A percentile compares a stretch with the other conserved stretches of the same genome.
These are phyloP conservation scores for Epichloe festucae DNA, from an alignment of 2,329 filamentous ascomycete species.

Conservation along the genomic window DNA sequence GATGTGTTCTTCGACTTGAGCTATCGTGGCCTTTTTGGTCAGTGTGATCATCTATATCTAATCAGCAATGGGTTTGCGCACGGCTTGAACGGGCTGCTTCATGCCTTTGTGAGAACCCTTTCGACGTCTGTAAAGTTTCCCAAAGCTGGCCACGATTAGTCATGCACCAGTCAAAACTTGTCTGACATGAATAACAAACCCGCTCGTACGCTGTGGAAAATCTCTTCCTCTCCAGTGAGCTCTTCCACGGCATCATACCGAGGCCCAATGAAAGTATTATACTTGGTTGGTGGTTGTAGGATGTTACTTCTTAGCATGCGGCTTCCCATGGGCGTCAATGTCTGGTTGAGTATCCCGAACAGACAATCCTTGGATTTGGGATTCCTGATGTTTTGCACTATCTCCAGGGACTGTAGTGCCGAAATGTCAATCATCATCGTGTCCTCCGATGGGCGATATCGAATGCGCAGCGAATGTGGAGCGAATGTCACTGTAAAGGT, in stretches of 20 bases:
- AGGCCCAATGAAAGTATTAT: slow-evolving; percentile 49
- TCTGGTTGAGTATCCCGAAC: slow-evolving; percentile 76
- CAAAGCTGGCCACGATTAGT: slow-evolving; percentile 36
- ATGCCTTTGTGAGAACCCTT: slow-evolving; percentile 60
- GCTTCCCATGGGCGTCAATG: slow-evolving; percentile 76
- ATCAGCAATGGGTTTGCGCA: background rate
- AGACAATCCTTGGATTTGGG: slow-evolving; percentile 69
- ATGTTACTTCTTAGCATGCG: slow-evolving; percentile 76
- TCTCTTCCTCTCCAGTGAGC: slow-evolving; percentile 66
- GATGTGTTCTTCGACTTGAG: slow-evolving; percentile 65
- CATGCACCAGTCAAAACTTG: background rate
- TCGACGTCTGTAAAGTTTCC: slow-evolving; percentile 69
- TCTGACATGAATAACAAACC: slow-evolving; percentile 28
- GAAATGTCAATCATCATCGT: slow-evolving; percentile 93
- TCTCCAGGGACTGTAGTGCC: slow-evolving; percentile 74
- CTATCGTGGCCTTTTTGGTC: slow-evolving; percentile 50
- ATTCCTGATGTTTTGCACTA: slow-evolving; percentile 76
- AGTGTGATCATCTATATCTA: slow-evolving; percentile 57
- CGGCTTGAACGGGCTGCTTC: background rate
- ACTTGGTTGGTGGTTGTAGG: slow-evolving; percentile 69
- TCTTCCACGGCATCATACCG: slow-evolving; percentile 79
- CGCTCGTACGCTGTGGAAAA: slow-evolving; percentile 66
- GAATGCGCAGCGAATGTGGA: slow-evolving; percentile 45
- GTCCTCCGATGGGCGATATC: slow-evolving; percentile 77
- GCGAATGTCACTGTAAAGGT: slow-evolving; percentile 47